These are phyloP conservation scores for Suillus subaureus DNA, from an alignment of 768 basidiomycete genomes.

Conservation along the genomic window DNA sequence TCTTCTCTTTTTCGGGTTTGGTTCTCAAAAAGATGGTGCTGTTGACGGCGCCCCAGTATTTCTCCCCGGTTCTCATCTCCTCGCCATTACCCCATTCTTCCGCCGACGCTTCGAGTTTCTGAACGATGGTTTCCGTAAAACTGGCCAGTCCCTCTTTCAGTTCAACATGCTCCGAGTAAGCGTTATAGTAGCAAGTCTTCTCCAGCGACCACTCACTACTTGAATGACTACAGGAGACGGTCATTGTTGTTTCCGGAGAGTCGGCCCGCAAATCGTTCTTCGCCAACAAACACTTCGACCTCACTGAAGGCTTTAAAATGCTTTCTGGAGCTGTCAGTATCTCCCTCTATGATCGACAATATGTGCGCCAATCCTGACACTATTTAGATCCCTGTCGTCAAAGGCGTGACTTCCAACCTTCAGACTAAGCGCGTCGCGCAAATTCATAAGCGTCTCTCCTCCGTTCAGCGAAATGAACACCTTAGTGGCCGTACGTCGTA, in stretches of 20 bases:
- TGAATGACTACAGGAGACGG: slow-evolving; percentile 57
- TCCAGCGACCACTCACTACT: slow-evolving; percentile 9
- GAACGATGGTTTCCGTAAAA: slow-evolving; percentile 68
- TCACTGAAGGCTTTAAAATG: slow-evolving; percentile 79
- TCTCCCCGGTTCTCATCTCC: slow-evolving; percentile 60
- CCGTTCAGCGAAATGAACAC: slow-evolving; percentile 62
- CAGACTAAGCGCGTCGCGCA: slow-evolving; percentile 59
- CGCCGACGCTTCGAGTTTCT: slow-evolving; percentile 71
- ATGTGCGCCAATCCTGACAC: slow-evolving; percentile 20
- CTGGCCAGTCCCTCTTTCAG: slow-evolving; percentile 66
- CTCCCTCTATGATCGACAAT: slow-evolving; percentile 3
- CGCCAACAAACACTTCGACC: slow-evolving; percentile 67
- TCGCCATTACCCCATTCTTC: slow-evolving; percentile 69
- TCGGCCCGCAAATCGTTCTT: slow-evolving; percentile 70
- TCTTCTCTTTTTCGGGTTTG: slow-evolving; percentile 40
- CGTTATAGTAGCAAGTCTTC: slow-evolving; percentile 12
- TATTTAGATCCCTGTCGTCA: slow-evolving; percentile 71
- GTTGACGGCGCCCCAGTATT: slow-evolving; percentile 50
- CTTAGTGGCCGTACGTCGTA: slow-evolving; percentile 56
- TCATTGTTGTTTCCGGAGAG: slow-evolving; percentile 78
- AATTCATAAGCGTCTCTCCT: slow-evolving; percentile 72
- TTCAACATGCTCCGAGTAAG: slow-evolving; percentile 70
- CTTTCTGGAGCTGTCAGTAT: slow-evolving; percentile 73
- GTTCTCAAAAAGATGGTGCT: slow-evolving; percentile 43
- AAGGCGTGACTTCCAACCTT: slow-evolving; percentile 73